Conservation (phyloP, 1,284 basidiomycete species). For the Papiliotrema nemorosa region DNA sequence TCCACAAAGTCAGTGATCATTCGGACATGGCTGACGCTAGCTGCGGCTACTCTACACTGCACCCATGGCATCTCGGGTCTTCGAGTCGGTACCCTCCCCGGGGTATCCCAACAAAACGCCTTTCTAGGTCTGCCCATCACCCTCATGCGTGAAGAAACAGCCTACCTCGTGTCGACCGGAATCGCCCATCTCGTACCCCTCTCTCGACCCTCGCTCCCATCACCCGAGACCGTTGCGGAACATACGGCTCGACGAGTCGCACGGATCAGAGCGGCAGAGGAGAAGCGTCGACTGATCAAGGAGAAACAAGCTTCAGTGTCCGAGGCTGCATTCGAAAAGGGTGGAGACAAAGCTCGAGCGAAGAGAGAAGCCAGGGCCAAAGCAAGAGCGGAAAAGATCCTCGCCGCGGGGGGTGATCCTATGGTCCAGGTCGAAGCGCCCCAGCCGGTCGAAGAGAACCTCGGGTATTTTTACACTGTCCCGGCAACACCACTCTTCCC, state of each 20-base stretch:
- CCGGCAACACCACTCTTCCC: constrained; percentile 17
- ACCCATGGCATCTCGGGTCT: constrained; percentile 79
- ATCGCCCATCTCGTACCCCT: constrained; percentile 77
- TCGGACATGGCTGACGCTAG: constrained; percentile 36
- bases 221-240: constrained; percentile 53
- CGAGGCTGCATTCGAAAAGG: constrained; percentile 51
- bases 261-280: constrained; percentile 51
- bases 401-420: neutral
- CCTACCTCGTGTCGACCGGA: constrained; percentile 73
- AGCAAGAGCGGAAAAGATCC: constrained; percentile 52
- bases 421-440: neutral
- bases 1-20: constrained; percentile 37
- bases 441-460: neutral
- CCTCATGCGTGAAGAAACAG: constrained; percentile 87
- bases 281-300: constrained; percentile 41
- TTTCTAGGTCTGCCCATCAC: constrained; percentile 88
- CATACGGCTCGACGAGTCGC: constrained; percentile 30
- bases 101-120: constrained; percentile 92
- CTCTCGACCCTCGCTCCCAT: constrained; percentile 62
- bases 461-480: constrained; percentile 26
- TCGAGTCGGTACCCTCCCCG: constrained; percentile 84
- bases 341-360: constrained; percentile 53
- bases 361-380: constrained; percentile 64
- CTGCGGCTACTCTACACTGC: constrained; percentile 71
- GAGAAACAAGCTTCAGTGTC: constrained; percentile 14